Conservation (phyloP, 2,329 filamentous ascomycete species). For the Monilinia laxa region DNA sequence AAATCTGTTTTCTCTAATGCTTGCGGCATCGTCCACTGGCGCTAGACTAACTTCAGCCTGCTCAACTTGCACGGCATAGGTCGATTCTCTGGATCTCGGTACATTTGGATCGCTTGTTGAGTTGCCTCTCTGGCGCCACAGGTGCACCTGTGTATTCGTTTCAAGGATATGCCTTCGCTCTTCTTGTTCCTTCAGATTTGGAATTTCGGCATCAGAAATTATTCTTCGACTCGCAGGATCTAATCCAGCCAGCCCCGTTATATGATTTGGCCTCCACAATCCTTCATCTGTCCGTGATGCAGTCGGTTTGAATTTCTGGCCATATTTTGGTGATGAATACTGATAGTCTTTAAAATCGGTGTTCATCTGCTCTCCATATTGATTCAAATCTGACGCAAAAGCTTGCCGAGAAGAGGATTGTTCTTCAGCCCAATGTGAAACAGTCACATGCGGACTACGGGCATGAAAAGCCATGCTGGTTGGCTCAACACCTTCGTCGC, state of each 20-base stretch:
- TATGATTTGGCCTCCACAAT: conserved; percentile 32
- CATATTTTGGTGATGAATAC: conserved; percentile 23
- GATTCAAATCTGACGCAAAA: conserved; percentile 23
- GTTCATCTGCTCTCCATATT: conserved; percentile 19
- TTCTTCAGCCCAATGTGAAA: conserved; percentile 33
- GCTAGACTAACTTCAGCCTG: conserved; percentile 31
- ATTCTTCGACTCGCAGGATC: conserved; percentile 36
- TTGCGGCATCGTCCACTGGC: conserved; percentile 37
- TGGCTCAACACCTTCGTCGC: conserved; percentile 36
- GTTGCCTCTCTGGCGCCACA: conserved; percentile 39
- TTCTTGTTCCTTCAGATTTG: conserved; percentile 40
- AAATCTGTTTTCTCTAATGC: conserved; percentile 38
- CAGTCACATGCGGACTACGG: conserved; percentile 33
- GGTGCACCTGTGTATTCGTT: conserved; percentile 40
- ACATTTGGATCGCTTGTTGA: conserved; percentile 31
- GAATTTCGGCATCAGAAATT: conserved; percentile 32
- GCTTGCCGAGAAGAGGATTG: conserved; percentile 24
- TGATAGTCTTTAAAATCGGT: conserved; percentile 24
- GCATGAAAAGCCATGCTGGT: conserved; percentile 31
- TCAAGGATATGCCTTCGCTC: conserved; percentile 33
- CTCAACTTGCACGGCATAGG: conserved; percentile 27
- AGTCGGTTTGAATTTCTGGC: conserved; percentile 18
- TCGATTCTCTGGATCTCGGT: conserved; percentile 30
- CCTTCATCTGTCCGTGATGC: conserved; percentile 35
- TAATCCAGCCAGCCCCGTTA: conserved; percentile 35